Evolutionary conservation across 2,329 filamentous ascomycete species (phyloP), one percentile per base, ranked within the genome.

Genomic region (Epichloe scottii): DNA sequence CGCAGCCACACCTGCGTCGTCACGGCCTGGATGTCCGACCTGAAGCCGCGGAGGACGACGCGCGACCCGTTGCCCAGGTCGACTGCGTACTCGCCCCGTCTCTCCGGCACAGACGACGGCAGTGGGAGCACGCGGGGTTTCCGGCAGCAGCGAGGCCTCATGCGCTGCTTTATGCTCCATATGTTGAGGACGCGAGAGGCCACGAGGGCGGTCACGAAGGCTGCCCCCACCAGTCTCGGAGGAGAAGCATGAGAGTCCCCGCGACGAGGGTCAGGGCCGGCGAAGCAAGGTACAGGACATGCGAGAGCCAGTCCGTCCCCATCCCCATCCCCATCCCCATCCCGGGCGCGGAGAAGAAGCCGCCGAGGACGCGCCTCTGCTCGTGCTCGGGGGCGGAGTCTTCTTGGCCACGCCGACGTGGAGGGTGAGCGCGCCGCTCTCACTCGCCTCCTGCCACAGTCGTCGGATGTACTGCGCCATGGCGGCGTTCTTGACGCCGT

Each of bases 21-120:
- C 40, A 83, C 70, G 33, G 79, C 78, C 51, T 78, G 77, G 6
- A 84, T 67, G 58, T 83, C 80, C 34, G 75, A 69, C 7, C 74
- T 68, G 4, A 68, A 60, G 4, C 81, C 81, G 30, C 72, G 70
- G 41, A 84, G 68, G 12, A 74, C 66, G 1, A 82, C 69, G 57
- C 70, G 71, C 0, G 73, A 68, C 41, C 75, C 75, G 23, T 71
- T 67, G 19, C 71, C 73, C 4, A 82, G 67, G 30, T 79, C 71
- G 23, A 82, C 66, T 2, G 74, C 63, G 48, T 82, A 72, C 56
- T 79, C 74, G 40, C 62, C 58, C 47, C 58, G 49, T 42, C 46
- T 45, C 56, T 52, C 11, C 40, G 42, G 23, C 46, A 3, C 19
- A 19, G 15, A 49, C 34, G 15, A 41, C 34, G 0, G 43, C 2